These are phyloP conservation scores for Kazachstania africana DNA, from an alignment of 805 yeast species.

Conservation along the genomic window DNA sequence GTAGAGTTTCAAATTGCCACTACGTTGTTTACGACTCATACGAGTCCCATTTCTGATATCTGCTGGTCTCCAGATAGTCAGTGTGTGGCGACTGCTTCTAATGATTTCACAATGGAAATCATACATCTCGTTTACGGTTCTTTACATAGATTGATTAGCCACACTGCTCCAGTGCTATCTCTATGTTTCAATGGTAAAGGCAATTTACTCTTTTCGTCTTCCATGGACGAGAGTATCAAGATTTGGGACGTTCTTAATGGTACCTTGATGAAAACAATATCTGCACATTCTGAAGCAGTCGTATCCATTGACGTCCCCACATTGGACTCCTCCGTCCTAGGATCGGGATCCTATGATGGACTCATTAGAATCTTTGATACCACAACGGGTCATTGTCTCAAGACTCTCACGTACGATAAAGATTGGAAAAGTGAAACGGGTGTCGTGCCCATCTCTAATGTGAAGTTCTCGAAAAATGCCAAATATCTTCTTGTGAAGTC, in stretches of 20 bases:
- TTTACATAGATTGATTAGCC: slow-evolving; percentile 47
- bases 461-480: slow-evolving; percentile 69
- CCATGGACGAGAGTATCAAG: slow-evolving; percentile 82
- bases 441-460: slow-evolving; percentile 56
- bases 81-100: slow-evolving; percentile 73
- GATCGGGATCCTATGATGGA: slow-evolving; percentile 86
- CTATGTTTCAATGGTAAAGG: slow-evolving; percentile 63
- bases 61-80: slow-evolving; percentile 67
- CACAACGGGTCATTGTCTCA: slow-evolving; percentile 80
- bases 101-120: slow-evolving; percentile 67
- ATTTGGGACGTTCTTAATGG: slow-evolving; percentile 75
- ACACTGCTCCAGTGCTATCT: slow-evolving; percentile 75
- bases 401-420: slow-evolving; percentile 74
- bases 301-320: slow-evolving; percentile 60
- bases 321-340: slow-evolving; percentile 66
- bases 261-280: slow-evolving; percentile 58
- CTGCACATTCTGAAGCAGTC: slow-evolving; percentile 91
- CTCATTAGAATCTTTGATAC: slow-evolving; percentile 79
- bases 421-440: slow-evolving; percentile 50
- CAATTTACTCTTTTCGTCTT: slow-evolving; percentile 65
- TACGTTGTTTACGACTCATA: slow-evolving; percentile 25
- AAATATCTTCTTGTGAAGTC: slow-evolving; percentile 67
- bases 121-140: slow-evolving; percentile 46
- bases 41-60: slow-evolving; percentile 60
- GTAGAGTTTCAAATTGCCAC: slow-evolving; percentile 24